phyloP scores from a whole-genome alignment of 306 rosid genomes.

The Ceratonia siliqua region DNA sequence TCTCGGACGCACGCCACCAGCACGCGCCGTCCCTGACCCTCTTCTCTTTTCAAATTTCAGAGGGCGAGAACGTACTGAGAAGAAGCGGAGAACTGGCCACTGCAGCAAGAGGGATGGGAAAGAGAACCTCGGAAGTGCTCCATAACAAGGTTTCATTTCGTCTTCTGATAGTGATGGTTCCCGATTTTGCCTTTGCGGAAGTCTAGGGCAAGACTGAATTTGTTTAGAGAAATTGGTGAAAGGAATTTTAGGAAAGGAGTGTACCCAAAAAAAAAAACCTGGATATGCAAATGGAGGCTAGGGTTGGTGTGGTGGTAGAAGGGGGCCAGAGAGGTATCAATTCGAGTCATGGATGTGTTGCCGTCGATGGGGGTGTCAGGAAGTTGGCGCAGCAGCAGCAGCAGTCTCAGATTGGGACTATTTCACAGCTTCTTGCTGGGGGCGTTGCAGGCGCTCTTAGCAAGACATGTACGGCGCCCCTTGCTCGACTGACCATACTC shows the following conservation, averaged over 20 bases:
- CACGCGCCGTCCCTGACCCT: background rate
- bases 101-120: background rate
- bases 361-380: constrained; percentile 64
- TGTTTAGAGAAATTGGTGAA: constrained; percentile 13
- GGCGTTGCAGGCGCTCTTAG: constrained; percentile 94
- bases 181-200: too few relatives aligned
- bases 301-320: constrained; percentile 73
- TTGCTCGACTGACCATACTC: constrained; percentile 92
- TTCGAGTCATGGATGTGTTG: constrained; percentile 50
- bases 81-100: background rate
- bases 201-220: background rate
- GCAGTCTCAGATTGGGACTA: constrained; percentile 70
- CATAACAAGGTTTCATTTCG: background rate
- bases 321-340: constrained; percentile 59
- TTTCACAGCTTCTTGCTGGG: constrained; percentile 90
- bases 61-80: background rate
- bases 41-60: constrained; percentile 28
- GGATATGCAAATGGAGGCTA: constrained; percentile 90
- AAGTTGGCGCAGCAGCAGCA: constrained; percentile 66
- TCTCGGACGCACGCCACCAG: constrained; percentile 5
- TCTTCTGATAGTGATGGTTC: background rate
- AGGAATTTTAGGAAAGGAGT: background rate
- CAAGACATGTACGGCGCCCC: constrained; percentile 99
- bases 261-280: background rate
- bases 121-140: background rate